Evolutionary conservation across 345 rosid genomes (phyloP), one percentile per base, ranked within the genome.

Genomic region (Camelina neglecta): DNA sequence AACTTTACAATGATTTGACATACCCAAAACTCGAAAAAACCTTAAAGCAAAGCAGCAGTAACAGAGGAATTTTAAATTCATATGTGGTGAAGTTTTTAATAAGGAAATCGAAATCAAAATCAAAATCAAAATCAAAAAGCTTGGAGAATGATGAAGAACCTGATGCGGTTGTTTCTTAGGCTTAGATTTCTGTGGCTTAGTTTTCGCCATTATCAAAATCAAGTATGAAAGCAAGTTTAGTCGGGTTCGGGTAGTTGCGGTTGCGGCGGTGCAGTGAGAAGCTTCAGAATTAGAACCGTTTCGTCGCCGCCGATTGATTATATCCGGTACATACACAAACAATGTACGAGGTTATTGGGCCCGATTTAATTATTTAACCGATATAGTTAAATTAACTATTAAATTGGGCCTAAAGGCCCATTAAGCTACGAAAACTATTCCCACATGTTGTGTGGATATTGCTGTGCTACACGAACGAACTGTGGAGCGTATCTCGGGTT

Each of bases 101-200:
- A 15, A 56, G 9, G 21, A 59, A 11, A 49, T 65, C 8, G 20
- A 50, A 49, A 24, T 8, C 23, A 39, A 39, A 38, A 38, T 8
- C 31, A 39, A 39, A 18, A 18, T 18, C 18, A 18, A 21, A 21
- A 21, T 21, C 23, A 21, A 39, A 55, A 21, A 16, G 44, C 15
- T 11, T 13, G 51, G n/a, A 59, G 41, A 59, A 42, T 15, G 13
- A 59, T 45, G 36, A 50, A 39, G 42, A 51, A 45, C 79, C 85
- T 85, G 81, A 88, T 82, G 83, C 8, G 84, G 80, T 53, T 80
- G 85, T 68, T 86, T 91, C 84, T 84, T 89, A 5, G 86, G 81
- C 66, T 84, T 90, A 57, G 86, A 75, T 82, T 91, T 84, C 21
- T 85, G 90, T 15, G 81, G 90, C 81, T 85, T 91, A 50, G 88